Conservation (phyloP, 1,284 basidiomycete species). For the Xerocomus minutiporus region DNA sequence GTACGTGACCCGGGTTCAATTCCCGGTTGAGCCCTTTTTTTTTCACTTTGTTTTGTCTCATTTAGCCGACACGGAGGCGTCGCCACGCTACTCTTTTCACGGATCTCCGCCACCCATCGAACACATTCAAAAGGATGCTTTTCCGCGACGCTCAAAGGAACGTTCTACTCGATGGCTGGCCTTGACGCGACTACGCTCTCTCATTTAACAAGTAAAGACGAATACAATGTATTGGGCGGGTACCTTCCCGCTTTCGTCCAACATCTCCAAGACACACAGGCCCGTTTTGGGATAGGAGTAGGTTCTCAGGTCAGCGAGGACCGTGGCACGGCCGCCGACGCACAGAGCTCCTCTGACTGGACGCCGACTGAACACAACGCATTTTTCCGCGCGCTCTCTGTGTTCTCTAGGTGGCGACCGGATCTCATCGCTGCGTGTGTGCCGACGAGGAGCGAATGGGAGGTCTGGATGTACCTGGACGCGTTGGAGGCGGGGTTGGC, state of each 20-base stretch:
- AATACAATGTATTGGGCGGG: conserved; percentile 20
- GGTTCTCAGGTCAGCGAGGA: not conserved
- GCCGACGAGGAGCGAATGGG: conserved; percentile 24
- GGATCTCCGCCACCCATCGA: not conserved
- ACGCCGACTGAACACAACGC: conserved; percentile 56
- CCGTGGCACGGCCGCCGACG: not conserved
- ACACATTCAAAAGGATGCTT: conserved; percentile 15
- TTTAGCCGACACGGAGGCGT: not conserved
- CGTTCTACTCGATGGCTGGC: not conserved
- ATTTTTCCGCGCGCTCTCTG: conserved; percentile 56
- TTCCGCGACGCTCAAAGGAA: not conserved
- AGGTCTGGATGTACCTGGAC: conserved; percentile 32
- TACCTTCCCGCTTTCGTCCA: conserved; percentile 27
- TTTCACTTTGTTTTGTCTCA: conserved; percentile 1
- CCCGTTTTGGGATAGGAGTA: conserved; percentile 16
- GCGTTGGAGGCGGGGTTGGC: conserved; percentile 27
- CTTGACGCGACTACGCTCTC: not conserved
- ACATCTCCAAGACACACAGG: conserved; percentile 25
- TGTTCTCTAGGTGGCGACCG: conserved; percentile 32
- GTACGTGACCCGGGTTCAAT: conserved; percentile 46
- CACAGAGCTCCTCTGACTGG: conserved; percentile 42
- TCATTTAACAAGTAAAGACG: conserved; percentile 9
- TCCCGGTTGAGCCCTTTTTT: conserved; percentile 42
- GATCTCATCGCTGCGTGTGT: conserved; percentile 33
- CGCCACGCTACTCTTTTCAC: not conserved